Percentiles rank a stretch among this genome's conserved stretches.
Evolutionary conservation across 768 basidiomycete species (phyloP).

Genomic region (Amanita molliuscula): DNA sequence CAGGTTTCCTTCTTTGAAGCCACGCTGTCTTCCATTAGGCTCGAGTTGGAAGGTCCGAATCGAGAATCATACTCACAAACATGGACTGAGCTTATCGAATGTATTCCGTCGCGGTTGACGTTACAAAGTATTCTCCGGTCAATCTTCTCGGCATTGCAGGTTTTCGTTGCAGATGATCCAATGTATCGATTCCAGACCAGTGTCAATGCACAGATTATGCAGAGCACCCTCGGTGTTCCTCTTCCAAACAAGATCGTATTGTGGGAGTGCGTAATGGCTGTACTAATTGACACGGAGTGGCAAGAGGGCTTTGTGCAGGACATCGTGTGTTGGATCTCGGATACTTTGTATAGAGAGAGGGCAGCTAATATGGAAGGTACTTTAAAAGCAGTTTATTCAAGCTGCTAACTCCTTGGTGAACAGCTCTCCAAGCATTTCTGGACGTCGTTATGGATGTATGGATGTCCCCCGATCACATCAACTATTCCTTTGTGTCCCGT

Average conservation of each 20-base stretch:
- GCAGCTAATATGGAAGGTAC: constrained; percentile 19
- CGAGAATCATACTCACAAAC: constrained; percentile 29
- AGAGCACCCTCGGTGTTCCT: constrained; percentile 41
- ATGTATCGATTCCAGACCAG: constrained; percentile 34
- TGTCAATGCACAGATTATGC: constrained; percentile 45
- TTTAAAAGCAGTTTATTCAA: background rate
- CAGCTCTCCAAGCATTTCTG: constrained; percentile 40
- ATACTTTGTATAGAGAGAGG: constrained; percentile 15
- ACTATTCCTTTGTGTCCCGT: constrained; percentile 61
- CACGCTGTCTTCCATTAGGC: constrained; percentile 38
- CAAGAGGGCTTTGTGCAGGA: constrained; percentile 45
- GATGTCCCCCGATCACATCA: constrained; percentile 71
- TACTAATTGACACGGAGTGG: constrained; percentile 53
- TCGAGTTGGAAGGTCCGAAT: constrained; percentile 19
- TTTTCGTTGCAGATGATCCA: constrained; percentile 18
- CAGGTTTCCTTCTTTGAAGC: constrained; percentile 64
- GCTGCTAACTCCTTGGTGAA: constrained; percentile 3
- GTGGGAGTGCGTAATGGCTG: constrained; percentile 38
- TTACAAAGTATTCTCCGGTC: constrained; percentile 52
- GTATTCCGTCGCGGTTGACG: constrained; percentile 37
- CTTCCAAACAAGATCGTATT: constrained; percentile 32
- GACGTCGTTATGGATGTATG: constrained; percentile 49
- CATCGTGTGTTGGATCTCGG: constrained; percentile 63
- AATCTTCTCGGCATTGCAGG: constrained; percentile 39
- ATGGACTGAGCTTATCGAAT: constrained; percentile 39